Percentiles rank a stretch among this genome's conserved stretches.
phyloP scores from a whole-genome alignment of 1,139 yeast species.

The Candida gigantensis region DNA sequence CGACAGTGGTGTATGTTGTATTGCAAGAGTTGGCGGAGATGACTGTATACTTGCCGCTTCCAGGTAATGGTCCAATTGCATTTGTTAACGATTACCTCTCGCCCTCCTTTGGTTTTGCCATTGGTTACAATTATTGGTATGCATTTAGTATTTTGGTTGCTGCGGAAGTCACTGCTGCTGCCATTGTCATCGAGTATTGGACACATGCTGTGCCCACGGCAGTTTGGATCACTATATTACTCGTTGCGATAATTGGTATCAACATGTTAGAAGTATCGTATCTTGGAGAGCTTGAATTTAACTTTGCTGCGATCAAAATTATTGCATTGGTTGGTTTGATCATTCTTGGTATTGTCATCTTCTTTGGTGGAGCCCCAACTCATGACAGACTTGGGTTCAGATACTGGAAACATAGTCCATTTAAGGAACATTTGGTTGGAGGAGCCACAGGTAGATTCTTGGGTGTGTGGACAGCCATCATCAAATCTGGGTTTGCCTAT shows the following conservation, averaged over 20 bases:
- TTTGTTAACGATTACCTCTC: too few relatives aligned
- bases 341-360: slow-evolving; percentile 44
- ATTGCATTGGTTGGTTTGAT: slow-evolving; percentile 40
- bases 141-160: slow-evolving; percentile 53
- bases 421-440: slow-evolving; percentile 40
- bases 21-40: too few relatives aligned
- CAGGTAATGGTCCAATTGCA: slow-evolving; percentile 47
- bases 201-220: slow-evolving; percentile 51
- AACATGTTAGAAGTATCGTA: slow-evolving; percentile 49
- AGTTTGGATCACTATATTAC: slow-evolving; percentile 56
- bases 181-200: slow-evolving; percentile 59
- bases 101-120: slow-evolving; percentile 45
- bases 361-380: slow-evolving; percentile 55
- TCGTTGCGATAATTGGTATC: slow-evolving; percentile 36
- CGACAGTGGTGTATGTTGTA: too few relatives aligned
- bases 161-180: slow-evolving; percentile 55
- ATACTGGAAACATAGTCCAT: slow-evolving; percentile 60
- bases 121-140: slow-evolving; percentile 52
- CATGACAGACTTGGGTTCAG: slow-evolving; percentile 63
- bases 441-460: slow-evolving; percentile 62
- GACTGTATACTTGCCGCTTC: too few relatives aligned
- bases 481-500: slow-evolving; percentile 44
- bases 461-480: slow-evolving; percentile 44
- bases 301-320: slow-evolving; percentile 60
- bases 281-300: slow-evolving; percentile 68